A percentile compares a stretch with the other conserved stretches of the same genome.
These are phyloP conservation scores for Bryum argenteum DNA, from an alignment of 225 moss, liverwort and hornwort genomes.

Conservation along the genomic window DNA sequence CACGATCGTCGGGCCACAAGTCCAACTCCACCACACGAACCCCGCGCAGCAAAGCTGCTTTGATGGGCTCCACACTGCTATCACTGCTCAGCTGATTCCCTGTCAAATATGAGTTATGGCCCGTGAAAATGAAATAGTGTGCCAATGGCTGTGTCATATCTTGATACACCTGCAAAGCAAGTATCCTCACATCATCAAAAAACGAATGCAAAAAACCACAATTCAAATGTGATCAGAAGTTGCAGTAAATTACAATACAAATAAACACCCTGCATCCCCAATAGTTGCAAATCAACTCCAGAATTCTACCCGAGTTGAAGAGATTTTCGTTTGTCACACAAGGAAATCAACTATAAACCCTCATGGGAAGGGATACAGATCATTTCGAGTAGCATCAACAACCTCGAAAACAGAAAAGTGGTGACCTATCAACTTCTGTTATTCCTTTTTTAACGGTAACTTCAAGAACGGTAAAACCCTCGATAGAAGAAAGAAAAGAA, in stretches of 20 bases:
- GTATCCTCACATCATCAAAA: background rate
- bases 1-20: constrained; percentile 68
- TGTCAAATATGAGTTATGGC: constrained; percentile 90
- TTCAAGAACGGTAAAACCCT: background rate
- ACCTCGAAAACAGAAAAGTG: background rate
- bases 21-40: constrained; percentile 91
- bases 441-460: no score
- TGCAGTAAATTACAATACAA: no score
- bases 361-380: no score
- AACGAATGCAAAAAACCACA: background rate
- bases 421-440: no score
- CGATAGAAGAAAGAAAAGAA: background rate
- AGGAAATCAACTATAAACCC: no score
- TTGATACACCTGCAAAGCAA: constrained; percentile 58
- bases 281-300: no score
- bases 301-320: no score
- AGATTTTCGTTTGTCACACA: no score
- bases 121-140: constrained; percentile 78
- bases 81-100: constrained; percentile 94
- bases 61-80: constrained; percentile 73
- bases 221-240: no score
- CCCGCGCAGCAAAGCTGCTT: constrained; percentile 61
- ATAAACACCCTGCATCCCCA: no score
- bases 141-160: constrained; percentile 81
- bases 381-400: no score